phyloP scores from a whole-genome alignment of 805 yeast species.

The Metschnikowia proteae region DNA sequence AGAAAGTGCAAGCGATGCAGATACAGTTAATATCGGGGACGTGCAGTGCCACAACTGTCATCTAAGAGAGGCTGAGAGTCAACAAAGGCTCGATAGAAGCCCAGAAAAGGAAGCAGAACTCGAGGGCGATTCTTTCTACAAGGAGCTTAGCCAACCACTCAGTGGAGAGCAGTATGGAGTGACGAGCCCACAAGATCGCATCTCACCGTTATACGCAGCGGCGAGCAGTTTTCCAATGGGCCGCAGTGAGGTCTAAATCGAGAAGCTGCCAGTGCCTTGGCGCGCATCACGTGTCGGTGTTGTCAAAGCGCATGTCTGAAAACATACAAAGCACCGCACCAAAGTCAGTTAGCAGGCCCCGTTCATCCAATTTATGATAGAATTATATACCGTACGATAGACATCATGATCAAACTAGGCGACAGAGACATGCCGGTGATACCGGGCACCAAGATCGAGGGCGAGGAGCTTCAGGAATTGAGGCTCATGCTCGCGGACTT shows the following conservation, averaged over 20 bases:
- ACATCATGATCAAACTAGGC: slow-evolving; percentile 33
- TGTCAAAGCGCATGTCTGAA: background rate
- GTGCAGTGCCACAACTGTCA: slow-evolving; percentile 32
- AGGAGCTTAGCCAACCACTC: slow-evolving; percentile 26
- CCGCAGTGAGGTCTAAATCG: background rate
- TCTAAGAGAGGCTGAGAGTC: slow-evolving; percentile 11
- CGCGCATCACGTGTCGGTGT: background rate
- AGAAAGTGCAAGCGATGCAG: background rate
- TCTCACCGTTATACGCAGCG: background rate
- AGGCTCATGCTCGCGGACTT: slow-evolving; percentile 64
- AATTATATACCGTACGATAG: background rate
- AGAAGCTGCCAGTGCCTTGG: background rate
- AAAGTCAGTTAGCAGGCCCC: background rate
- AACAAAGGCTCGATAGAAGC: slow-evolving; percentile 13
- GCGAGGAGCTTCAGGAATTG: slow-evolving; percentile 63
- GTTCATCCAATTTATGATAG: background rate
- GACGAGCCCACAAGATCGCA: slow-evolving; percentile 12
- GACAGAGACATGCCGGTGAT: slow-evolving; percentile 70
- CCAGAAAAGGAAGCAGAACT: slow-evolving; percentile 9
- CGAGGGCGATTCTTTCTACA: slow-evolving; percentile 17
- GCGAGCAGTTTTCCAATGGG: background rate
- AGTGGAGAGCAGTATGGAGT: slow-evolving; percentile 34
- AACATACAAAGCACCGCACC: background rate
- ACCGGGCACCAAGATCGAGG: slow-evolving; percentile 80
- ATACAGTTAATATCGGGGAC: background rate